phyloP scores from a whole-genome alignment of 441 rosid genomes.

The Croton laevigatus region DNA sequence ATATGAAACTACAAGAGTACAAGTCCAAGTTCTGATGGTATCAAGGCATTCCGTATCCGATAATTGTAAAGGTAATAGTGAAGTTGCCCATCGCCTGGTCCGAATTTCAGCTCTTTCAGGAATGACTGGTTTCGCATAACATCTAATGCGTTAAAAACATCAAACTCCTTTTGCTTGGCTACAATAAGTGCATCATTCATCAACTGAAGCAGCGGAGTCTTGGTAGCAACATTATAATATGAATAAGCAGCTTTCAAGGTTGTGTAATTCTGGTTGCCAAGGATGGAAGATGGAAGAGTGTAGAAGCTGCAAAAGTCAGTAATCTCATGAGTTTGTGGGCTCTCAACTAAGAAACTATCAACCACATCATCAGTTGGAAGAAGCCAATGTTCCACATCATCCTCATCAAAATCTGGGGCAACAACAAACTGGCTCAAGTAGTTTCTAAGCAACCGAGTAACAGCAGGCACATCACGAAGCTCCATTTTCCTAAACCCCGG shows the following conservation, averaged over 20 bases:
- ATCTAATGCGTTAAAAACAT: slow-evolving; percentile 88
- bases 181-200: slow-evolving; percentile 86
- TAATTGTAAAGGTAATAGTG: slow-evolving; percentile 91
- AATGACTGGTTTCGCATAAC: slow-evolving; percentile 87
- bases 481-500: slow-evolving; percentile 96
- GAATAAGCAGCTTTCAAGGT: slow-evolving; percentile 94
- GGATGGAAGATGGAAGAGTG: slow-evolving; percentile 91
- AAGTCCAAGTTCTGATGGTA: slow-evolving; percentile 79
- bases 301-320: slow-evolving; percentile 98
- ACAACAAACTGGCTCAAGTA: slow-evolving; percentile 71
- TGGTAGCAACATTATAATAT: slow-evolving; percentile 74
- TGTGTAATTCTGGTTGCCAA: slow-evolving; percentile 73
- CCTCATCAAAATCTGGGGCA: slow-evolving; percentile 85
- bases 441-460: slow-evolving; percentile 67
- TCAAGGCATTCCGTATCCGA: slow-evolving; percentile 51
- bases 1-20: slow-evolving; percentile 58
- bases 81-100: slow-evolving; percentile 96
- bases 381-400: slow-evolving; percentile 92
- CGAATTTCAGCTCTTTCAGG: slow-evolving; percentile 86
- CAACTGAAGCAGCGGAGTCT: slow-evolving; percentile 82
- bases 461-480: slow-evolving; percentile 81
- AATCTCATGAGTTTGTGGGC: slow-evolving; percentile 78
- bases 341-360: slow-evolving; percentile 84
- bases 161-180: slow-evolving; percentile 78
- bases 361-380: slow-evolving; percentile 79